Evolutionary conservation across 345 rosid genomes (phyloP).

Genomic region (Ceriops zippeliana): DNA sequence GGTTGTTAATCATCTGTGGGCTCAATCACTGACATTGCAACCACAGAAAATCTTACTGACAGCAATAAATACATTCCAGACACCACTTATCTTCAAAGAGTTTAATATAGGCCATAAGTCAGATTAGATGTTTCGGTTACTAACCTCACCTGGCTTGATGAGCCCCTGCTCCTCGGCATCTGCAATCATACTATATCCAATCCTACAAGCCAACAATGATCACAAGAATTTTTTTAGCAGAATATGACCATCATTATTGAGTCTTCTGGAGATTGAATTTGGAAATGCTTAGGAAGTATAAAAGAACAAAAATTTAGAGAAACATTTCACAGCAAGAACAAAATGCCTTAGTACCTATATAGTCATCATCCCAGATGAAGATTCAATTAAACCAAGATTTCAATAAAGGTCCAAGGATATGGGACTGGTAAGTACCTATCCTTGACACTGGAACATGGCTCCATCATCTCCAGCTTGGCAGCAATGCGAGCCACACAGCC

Average conservation of each 20-base stretch:
- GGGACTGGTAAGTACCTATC: conserved; percentile 52
- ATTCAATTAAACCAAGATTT: neutral
- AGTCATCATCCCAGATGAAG: too few relatives aligned
- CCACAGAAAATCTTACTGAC: too few relatives aligned
- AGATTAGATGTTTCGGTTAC: conserved; percentile 18
- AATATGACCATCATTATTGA: too few relatives aligned
- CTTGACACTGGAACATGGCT: conserved; percentile 90
- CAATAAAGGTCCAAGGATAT: neutral
- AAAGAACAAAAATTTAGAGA: neutral
- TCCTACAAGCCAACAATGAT: conserved; percentile 32
- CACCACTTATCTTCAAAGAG: too few relatives aligned
- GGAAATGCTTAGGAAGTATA: neutral
- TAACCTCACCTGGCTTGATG: conserved; percentile 61
- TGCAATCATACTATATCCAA: conserved; percentile 69
- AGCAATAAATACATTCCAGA: too few relatives aligned
- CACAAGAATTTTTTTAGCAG: too few relatives aligned
- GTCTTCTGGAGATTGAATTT: neutral
- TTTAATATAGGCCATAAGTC: neutral
- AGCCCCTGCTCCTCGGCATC: conserved; percentile 80
- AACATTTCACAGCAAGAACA: neutral
- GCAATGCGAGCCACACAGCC: conserved; percentile 74
- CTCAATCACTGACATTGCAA: too few relatives aligned
- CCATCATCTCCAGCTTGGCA: conserved; percentile 84
- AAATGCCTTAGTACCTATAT: neutral
- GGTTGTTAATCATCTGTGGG: too few relatives aligned